Evolutionary conservation across 1,284 basidiomycete species (phyloP).

Genomic region (Sanghuangporus weigelae): DNA sequence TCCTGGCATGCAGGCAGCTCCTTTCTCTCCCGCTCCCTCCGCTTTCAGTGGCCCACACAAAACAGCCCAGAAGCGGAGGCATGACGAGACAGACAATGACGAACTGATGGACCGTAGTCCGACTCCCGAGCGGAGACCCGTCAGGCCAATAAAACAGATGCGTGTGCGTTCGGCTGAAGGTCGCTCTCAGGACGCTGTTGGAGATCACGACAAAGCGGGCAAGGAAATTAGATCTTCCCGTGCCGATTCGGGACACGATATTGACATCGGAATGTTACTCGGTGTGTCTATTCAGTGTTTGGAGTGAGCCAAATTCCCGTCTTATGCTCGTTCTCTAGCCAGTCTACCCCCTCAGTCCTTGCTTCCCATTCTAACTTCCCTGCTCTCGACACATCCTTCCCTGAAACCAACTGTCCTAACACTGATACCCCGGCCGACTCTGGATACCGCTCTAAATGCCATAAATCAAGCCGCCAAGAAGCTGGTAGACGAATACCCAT

Average conservation of each 20-base stretch:
- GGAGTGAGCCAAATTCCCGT: constrained; percentile 8
- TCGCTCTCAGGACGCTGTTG: constrained; percentile 23
- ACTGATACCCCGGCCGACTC: constrained; percentile 71
- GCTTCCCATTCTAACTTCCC: constrained; percentile 61
- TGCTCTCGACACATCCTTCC: constrained; percentile 58
- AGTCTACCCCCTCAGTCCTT: constrained; percentile 69
- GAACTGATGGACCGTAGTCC: constrained; percentile 77
- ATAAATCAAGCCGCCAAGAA: constrained; percentile 62
- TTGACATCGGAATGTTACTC: constrained; percentile 74
- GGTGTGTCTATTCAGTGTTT: constrained; percentile 40
- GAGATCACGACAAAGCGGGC: constrained; percentile 27
- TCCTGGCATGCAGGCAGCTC: constrained; percentile 39
- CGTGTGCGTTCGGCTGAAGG: constrained; percentile 46
- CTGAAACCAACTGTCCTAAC: constrained; percentile 64
- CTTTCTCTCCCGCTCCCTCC: constrained; percentile 36
- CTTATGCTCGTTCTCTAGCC: constrained; percentile 36
- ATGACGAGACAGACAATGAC: constrained; percentile 56
- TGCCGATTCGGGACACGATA: constrained; percentile 42
- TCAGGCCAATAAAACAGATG: constrained; percentile 59
- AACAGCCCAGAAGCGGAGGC: constrained; percentile 54
- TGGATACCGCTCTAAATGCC: constrained; percentile 67
- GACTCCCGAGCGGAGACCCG: constrained; percentile 61
- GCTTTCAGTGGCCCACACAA: constrained; percentile 31
- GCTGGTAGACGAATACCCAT: constrained; percentile 74
- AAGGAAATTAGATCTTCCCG: constrained; percentile 44